These are phyloP conservation scores for Tulasnella calospora DNA, from an alignment of 768 basidiomycete genomes.

Conservation along the genomic window DNA sequence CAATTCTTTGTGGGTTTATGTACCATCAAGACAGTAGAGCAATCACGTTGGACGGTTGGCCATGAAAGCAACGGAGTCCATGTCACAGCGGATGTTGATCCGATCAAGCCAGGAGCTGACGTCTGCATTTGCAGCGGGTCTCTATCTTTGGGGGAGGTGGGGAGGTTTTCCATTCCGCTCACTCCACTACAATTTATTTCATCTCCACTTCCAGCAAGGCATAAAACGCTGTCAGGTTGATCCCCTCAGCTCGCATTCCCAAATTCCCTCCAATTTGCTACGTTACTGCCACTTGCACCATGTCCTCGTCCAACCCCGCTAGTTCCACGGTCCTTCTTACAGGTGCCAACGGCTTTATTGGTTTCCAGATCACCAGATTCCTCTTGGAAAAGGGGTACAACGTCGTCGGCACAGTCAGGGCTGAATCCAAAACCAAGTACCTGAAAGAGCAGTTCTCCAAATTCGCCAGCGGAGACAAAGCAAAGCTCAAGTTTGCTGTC, in stretches of 20 bases:
- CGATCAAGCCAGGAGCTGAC: no score
- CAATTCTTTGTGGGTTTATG: no score
- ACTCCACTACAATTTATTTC: neutral
- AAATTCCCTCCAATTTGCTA: neutral
- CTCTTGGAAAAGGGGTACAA: conserved; percentile 47
- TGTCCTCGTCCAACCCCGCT: conserved; percentile 39
- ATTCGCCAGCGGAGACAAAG: neutral
- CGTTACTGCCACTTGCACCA: conserved; percentile 27
- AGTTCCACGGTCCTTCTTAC: conserved; percentile 47
- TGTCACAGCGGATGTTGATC: no score
- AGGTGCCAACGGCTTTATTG: conserved; percentile 60
- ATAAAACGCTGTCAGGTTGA: neutral
- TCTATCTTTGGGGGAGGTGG: no score
- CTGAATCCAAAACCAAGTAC: conserved; percentile 17
- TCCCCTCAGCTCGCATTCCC: neutral
- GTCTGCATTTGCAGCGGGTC: no score
- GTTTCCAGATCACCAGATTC: conserved; percentile 52
- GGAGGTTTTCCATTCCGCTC: neutral
- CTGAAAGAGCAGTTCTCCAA: conserved; percentile 32
- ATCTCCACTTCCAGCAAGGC: neutral
- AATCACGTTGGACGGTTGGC: no score
- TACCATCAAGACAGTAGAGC: no score
- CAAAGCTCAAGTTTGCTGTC: conserved; percentile 10
- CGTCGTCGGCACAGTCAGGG: conserved; percentile 15
- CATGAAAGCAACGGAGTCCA: no score